A percentile compares a stretch with the other conserved stretches of the same genome.
Conservation (phyloP, 441 rosid species). For the Francoa sonchifolia region DNA sequence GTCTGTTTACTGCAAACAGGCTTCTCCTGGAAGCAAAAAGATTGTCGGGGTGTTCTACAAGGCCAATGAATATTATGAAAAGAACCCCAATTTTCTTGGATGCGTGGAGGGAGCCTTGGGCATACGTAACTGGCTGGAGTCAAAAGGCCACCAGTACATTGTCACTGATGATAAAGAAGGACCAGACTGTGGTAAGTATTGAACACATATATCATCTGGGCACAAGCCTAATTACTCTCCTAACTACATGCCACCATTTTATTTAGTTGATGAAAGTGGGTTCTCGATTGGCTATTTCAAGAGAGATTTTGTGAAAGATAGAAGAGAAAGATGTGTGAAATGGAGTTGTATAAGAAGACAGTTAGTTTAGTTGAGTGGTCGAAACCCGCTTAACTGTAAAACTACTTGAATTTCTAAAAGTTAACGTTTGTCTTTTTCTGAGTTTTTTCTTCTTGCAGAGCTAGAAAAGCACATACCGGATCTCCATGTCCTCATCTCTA, state of each 20-base stretch:
- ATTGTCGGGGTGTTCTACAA: constrained; percentile 95
- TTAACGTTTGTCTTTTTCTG: neutral
- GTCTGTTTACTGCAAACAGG: constrained; percentile 23
- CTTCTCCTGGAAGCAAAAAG: constrained; percentile 70
- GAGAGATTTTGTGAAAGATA: too few relatives aligned
- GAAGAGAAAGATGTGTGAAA: too few relatives aligned
- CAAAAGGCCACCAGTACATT: constrained; percentile 74
- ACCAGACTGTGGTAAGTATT: constrained; percentile 46
- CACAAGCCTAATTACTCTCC: too few relatives aligned
- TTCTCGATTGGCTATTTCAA: too few relatives aligned
- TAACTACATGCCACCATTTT: too few relatives aligned
- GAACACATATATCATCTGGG: too few relatives aligned
- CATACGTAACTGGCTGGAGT: constrained; percentile 66
- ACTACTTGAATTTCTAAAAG: too few relatives aligned
- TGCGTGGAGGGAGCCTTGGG: constrained; percentile 70
- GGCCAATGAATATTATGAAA: constrained; percentile 63
- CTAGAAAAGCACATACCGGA: constrained; percentile 88
- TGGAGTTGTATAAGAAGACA: too few relatives aligned
- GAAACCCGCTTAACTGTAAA: too few relatives aligned
- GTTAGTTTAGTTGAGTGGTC: too few relatives aligned
- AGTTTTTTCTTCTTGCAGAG: constrained; percentile 29
- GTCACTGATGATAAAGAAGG: constrained; percentile 97
- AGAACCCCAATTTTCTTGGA: constrained; percentile 76
- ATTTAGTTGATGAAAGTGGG: too few relatives aligned
- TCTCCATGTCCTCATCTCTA: constrained; percentile 71